Evolutionary conservation across 345 rosid species (phyloP), one percentile per base, ranked within the genome.

Genomic region (Streptanthus diversifolius): DNA sequence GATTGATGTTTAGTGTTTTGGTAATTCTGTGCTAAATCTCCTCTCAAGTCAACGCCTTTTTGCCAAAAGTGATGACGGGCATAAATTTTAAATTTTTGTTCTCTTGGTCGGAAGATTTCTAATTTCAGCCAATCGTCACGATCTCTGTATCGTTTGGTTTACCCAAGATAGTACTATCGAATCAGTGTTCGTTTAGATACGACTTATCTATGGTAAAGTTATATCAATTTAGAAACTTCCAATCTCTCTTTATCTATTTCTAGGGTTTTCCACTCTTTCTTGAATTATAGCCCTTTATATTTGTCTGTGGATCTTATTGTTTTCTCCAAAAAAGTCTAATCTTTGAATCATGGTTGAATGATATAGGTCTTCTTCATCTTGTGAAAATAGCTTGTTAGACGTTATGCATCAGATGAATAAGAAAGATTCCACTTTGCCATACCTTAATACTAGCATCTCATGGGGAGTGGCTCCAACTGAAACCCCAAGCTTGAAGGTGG

Each of bases 401-500:
- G 10, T 32, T 79, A 82, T 87, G 88, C 79, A 71, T 45, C 75
- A 77, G 67, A 68, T 85, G 77, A 74, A 43, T 73, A 55, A 66
- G 74, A 80, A 80, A 71, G 83, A 83, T 57, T 77, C 81, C 12
- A 76, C 64, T 15, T 78, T 76, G 35, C 75, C 78, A 2, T 74
- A 81, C 51, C 69, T 81, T 29, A 80, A 73, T 29, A 73, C 82
- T 43, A 74, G 82, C 80, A 72, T 79, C 54, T 82, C 83, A 5
- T 75, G 86, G 78, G 82, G 82, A 5, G 17, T 51, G 0, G 54
- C 67, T 75, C 81, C 87, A 10, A 43, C 80, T 54, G 86, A 82
- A 61, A 70, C 77, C 60, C 70, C 75, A 44, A 77, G 86, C 85
- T 75, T 86, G 82, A 84, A 83, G 41, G 71, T 74, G 45, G 75